A percentile compares a stretch with the other conserved stretches of the same genome.
phyloP scores from a whole-genome alignment of 2,329 filamentous ascomycete species.

The Aspergillus caelatus region DNA sequence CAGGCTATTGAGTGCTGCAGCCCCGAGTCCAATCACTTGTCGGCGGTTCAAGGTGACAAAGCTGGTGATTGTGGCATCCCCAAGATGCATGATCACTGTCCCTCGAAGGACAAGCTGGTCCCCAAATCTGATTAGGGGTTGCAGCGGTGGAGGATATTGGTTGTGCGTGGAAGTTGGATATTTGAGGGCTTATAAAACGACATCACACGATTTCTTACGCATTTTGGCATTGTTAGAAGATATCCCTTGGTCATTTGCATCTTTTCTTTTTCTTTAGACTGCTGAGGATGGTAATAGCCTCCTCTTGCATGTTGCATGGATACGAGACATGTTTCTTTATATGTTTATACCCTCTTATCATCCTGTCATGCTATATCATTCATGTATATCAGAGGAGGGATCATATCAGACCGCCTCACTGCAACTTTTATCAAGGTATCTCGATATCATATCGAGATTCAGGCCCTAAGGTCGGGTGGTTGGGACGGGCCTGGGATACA shows the following conservation, averaged over 20 bases:
- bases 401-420: background rate
- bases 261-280: background rate
- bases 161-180: background rate
- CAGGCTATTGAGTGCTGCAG: slow-evolving; percentile 79
- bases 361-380: background rate
- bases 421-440: background rate
- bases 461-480: background rate
- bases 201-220: background rate
- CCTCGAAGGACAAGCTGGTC: background rate
- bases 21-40: slow-evolving; percentile 41
- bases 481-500: background rate
- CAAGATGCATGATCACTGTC: background rate
- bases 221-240: background rate
- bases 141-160: background rate
- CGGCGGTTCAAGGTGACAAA: background rate
- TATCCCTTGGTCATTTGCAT: background rate
- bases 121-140: background rate
- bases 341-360: no score
- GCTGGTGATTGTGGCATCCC: background rate
- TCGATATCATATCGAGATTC: background rate
- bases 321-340: background rate
- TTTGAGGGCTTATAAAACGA: background rate
- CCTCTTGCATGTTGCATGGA: background rate
- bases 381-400: background rate
- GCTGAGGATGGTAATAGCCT: background rate